A percentile compares a stretch with the other conserved stretches of the same genome.
These are phyloP conservation scores for Rhizophora mangle DNA, from an alignment of 345 rosid genomes.

Conservation along the genomic window DNA sequence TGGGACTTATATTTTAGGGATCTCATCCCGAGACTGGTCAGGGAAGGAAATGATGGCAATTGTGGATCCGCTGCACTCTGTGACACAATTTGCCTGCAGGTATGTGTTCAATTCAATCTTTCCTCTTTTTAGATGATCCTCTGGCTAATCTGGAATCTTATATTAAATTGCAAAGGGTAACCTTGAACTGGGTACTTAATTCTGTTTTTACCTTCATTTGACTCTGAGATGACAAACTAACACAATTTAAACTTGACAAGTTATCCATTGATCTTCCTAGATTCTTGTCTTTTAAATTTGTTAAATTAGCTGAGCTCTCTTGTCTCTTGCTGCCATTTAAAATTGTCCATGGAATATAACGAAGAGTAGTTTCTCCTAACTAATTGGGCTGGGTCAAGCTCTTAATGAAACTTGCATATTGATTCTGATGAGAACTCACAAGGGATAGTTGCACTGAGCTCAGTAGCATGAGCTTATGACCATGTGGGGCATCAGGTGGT, in stretches of 20 bases:
- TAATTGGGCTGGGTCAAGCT: neutral
- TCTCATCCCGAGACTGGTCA: conserved; percentile 71
- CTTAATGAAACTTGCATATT: neutral
- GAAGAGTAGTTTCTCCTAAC: no score
- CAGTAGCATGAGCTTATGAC: no score
- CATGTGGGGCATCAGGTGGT: no score
- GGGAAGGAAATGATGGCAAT: conserved; percentile 85
- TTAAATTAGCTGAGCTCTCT: neutral
- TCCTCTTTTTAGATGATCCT: neutral
- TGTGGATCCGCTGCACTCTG: conserved; percentile 93
- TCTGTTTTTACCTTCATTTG: neutral
- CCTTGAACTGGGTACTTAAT: neutral
- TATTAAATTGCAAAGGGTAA: neutral
- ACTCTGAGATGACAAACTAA: conserved; percentile 1
- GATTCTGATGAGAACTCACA: neutral
- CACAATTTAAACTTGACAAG: no score
- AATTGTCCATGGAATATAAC: no score
- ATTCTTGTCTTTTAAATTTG: no score
- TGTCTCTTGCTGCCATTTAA: no score
- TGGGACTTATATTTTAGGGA: conserved; percentile 88
- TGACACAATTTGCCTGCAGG: conserved; percentile 88
- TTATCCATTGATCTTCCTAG: no score
- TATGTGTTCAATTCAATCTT: conserved; percentile 14
- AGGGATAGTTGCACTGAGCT: no score
- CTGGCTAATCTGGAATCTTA: neutral